Evolutionary conservation across 177 flowering plant species (phyloP).

Genomic region (Tripterygium wilfordii): DNA sequence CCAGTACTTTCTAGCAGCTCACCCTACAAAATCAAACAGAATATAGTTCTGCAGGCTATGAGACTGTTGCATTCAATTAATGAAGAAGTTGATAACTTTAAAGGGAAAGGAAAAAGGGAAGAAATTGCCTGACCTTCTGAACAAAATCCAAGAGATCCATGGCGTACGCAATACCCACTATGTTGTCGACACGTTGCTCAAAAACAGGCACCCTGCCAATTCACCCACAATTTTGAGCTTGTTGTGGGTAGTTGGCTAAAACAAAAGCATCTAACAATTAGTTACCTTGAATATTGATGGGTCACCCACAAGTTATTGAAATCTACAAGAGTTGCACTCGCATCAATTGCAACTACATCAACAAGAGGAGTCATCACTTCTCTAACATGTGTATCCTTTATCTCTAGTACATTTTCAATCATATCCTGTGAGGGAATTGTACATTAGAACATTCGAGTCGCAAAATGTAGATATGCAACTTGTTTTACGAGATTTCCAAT

Average conservation of each 20-base stretch:
- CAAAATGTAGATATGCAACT: too few relatives aligned
- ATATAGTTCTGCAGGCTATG: conserved; percentile 28
- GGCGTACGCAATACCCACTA: conserved; percentile 97
- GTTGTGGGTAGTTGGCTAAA: too few relatives aligned
- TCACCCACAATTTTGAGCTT: conserved; percentile 8
- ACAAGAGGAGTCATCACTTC: conserved; percentile 99
- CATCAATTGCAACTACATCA: conserved; percentile 99
- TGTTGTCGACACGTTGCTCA: conserved; percentile 97
- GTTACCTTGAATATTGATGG: conserved; percentile 94
- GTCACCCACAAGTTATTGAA: conserved; percentile 84
- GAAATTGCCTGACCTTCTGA: conserved; percentile 59
- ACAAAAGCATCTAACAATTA: too few relatives aligned
- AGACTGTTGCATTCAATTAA: conserved; percentile 27
- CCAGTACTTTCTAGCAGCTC: conserved; percentile 76
- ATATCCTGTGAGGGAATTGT: conserved; percentile 67
- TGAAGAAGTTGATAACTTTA: conserved; percentile 7
- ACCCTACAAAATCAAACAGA: conserved; percentile 86
- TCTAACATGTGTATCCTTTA: conserved; percentile 94
- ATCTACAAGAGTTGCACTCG: conserved; percentile 77
- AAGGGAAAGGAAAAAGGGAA: neutral
- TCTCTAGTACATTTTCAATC: conserved; percentile 98
- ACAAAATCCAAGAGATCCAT: conserved; percentile 94
- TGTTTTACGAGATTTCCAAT: too few relatives aligned
- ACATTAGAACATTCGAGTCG: too few relatives aligned
- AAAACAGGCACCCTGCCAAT: conserved; percentile 89